Evolutionary conservation across 495 filamentous ascomycete species (phyloP).

Genomic region (Xylaria scruposa): DNA sequence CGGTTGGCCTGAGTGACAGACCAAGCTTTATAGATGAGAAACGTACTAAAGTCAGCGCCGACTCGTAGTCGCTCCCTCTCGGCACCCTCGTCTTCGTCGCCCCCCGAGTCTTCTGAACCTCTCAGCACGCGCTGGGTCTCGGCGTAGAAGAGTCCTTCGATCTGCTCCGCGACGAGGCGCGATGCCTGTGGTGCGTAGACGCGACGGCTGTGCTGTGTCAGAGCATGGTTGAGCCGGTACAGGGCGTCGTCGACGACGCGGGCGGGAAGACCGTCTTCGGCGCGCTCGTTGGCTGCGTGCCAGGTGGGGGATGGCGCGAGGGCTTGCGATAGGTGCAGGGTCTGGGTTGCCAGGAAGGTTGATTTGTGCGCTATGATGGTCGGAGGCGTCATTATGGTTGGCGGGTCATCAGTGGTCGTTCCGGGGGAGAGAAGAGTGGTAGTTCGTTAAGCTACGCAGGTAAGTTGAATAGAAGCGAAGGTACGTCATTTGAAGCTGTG

Average conservation of each 20-base stretch:
- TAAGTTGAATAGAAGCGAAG: background rate
- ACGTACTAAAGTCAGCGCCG: constrained; percentile 50
- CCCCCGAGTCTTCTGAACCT: constrained; percentile 37
- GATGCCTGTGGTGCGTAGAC: constrained; percentile 77
- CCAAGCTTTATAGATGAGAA: too few species aligned
- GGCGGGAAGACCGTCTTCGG: constrained; percentile 62
- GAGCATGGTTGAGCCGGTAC: constrained; percentile 65
- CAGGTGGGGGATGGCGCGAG: constrained; percentile 65
- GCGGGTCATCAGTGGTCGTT: background rate
- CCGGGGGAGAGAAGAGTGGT: background rate
- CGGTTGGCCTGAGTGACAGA: too few species aligned
- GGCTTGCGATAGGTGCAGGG: constrained; percentile 64
- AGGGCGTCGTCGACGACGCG: constrained; percentile 54
- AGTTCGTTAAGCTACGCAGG: background rate
- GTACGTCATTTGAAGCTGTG: background rate
- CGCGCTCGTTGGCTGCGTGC: constrained; percentile 57
- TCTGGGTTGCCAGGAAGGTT: constrained; percentile 66
- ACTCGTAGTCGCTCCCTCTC: constrained; percentile 39
- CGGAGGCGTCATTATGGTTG: constrained; percentile 43
- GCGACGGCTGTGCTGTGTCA: constrained; percentile 73
- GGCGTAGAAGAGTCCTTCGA: constrained; percentile 74
- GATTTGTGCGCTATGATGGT: constrained; percentile 69
- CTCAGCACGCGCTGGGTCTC: constrained; percentile 46
- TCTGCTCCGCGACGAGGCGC: constrained; percentile 82
- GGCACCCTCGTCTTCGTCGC: constrained; percentile 46